Evolutionary conservation across 768 basidiomycete species (phyloP).

Genomic region (Trametopsis cervina): DNA sequence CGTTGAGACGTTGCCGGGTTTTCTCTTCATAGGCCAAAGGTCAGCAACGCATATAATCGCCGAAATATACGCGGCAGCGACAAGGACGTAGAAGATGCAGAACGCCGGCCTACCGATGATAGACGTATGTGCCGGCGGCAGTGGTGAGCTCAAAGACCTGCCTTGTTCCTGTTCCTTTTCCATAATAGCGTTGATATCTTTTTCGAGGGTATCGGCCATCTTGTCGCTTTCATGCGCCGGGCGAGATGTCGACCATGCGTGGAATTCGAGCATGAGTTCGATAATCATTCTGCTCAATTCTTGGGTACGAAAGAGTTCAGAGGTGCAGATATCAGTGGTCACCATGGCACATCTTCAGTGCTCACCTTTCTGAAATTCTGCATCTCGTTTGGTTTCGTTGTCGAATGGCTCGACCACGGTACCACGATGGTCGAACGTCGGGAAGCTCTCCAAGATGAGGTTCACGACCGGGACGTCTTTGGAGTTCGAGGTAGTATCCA

Average conservation of each 20-base stretch:
- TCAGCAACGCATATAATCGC: slow-evolving; percentile 8
- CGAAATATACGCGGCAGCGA: not conserved
- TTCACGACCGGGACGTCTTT: slow-evolving; percentile 11
- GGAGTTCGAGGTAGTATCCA: not conserved
- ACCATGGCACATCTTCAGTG: slow-evolving; percentile 9
- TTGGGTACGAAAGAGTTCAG: slow-evolving; percentile 12
- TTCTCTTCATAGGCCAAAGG: slow-evolving; percentile 20
- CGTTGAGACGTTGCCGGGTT: slow-evolving; percentile 24
- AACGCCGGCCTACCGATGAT: slow-evolving; percentile 24
- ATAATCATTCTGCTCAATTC: slow-evolving; percentile 28
- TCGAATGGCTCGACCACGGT: slow-evolving; percentile 29
- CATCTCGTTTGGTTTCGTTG: slow-evolving; percentile 27
- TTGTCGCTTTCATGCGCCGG: slow-evolving; percentile 26
- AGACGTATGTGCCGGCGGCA: slow-evolving; percentile 2
- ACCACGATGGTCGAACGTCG: slow-evolving; percentile 25
- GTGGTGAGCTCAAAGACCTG: slow-evolving; percentile 23
- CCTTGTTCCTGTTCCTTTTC: slow-evolving; percentile 30
- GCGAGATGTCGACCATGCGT: slow-evolving; percentile 31
- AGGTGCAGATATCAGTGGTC: slow-evolving; percentile 3
- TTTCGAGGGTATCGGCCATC: slow-evolving; percentile 22
- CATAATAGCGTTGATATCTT: slow-evolving; percentile 22
- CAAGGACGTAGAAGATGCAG: not conserved
- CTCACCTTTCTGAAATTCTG: slow-evolving; percentile 29
- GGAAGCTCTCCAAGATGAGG: slow-evolving; percentile 20
- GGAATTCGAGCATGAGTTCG: slow-evolving; percentile 27